Percentiles rank a stretch among this genome's conserved stretches.
Conservation (phyloP, 2,329 filamentous ascomycete genomes). For the Epichloe hybrida region DNA sequence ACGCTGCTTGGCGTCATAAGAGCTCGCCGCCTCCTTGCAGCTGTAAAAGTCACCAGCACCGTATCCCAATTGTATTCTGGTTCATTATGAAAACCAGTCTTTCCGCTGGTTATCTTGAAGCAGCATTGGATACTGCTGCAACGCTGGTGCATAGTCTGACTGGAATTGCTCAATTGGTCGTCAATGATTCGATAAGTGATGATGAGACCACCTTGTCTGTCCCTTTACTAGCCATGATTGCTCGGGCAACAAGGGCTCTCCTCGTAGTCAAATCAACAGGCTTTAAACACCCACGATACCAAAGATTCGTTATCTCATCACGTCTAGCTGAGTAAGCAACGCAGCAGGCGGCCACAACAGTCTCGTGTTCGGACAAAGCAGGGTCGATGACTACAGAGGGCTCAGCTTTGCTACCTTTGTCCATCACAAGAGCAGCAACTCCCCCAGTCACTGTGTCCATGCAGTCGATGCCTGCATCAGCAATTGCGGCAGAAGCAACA, state of each 20-base stretch:
- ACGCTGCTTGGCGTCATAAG: too few relatives aligned
- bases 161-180: neutral
- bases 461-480: constrained; percentile 91
- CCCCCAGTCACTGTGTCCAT: constrained; percentile 88
- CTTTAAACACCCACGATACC: constrained; percentile 64
- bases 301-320: constrained; percentile 88
- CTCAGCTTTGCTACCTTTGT: constrained; percentile 16
- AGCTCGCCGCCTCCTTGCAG: too few relatives aligned
- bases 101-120: neutral
- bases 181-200: constrained; percentile 24
- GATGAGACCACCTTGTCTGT: constrained; percentile 17
- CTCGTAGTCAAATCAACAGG: constrained; percentile 22
- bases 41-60: too few relatives aligned
- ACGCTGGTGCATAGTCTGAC: neutral
- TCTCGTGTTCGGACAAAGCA: constrained; percentile 63
- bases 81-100: neutral
- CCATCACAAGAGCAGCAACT: constrained; percentile 62
- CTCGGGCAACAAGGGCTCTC: constrained; percentile 23
- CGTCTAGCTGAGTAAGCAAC: constrained; percentile 76
- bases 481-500: constrained; percentile 81
- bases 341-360: constrained; percentile 71
- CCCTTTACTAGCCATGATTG: constrained; percentile 28
- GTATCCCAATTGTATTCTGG: too few relatives aligned
- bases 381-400: constrained; percentile 61
- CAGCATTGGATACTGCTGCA: neutral